Conservation (phyloP, 768 basidiomycete species). For the Ramaria sp. region DNA sequence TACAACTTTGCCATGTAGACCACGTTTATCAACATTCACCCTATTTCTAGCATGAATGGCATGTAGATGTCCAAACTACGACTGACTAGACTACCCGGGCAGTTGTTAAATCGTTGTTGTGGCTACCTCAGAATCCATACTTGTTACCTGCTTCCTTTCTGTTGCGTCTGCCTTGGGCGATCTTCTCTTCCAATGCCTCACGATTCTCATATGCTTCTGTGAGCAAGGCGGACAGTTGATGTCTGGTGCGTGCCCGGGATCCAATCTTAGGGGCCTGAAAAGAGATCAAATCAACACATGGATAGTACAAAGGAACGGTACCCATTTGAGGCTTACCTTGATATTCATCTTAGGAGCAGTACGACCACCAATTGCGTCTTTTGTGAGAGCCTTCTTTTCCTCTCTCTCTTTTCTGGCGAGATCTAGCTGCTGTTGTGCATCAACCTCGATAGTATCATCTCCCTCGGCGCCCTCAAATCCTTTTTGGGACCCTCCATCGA, state of each 20-base stretch:
- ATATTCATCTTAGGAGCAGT: constrained; percentile 76
- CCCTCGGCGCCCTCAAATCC: constrained; percentile 61
- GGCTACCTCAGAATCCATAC: constrained; percentile 39
- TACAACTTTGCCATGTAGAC: not conserved
- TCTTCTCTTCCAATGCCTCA: constrained; percentile 71
- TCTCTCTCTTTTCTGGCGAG: constrained; percentile 54
- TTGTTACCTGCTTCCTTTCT: constrained; percentile 87
- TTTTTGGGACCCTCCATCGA: constrained; percentile 24
- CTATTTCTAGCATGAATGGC: no score
- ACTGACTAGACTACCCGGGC: not conserved
- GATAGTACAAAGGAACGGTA: not conserved
- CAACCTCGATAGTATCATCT: constrained; percentile 42
- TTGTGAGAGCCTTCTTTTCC: constrained; percentile 64
- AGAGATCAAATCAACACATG: not conserved
- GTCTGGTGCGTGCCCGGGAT: constrained; percentile 57
- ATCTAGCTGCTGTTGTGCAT: constrained; percentile 70
- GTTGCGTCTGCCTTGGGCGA: constrained; percentile 73
- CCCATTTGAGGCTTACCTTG: constrained; percentile 36
- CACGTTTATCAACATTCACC: not conserved
- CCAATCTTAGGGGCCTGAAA: constrained; percentile 59
- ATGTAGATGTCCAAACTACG: no score
- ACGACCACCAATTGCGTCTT: constrained; percentile 38
- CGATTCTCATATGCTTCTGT: constrained; percentile 79
- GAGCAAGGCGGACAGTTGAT: constrained; percentile 71
- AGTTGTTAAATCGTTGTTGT: not conserved